Conservation (phyloP, 2,329 filamentous ascomycete genomes). For the Chrysoporthe austroafricana region DNA sequence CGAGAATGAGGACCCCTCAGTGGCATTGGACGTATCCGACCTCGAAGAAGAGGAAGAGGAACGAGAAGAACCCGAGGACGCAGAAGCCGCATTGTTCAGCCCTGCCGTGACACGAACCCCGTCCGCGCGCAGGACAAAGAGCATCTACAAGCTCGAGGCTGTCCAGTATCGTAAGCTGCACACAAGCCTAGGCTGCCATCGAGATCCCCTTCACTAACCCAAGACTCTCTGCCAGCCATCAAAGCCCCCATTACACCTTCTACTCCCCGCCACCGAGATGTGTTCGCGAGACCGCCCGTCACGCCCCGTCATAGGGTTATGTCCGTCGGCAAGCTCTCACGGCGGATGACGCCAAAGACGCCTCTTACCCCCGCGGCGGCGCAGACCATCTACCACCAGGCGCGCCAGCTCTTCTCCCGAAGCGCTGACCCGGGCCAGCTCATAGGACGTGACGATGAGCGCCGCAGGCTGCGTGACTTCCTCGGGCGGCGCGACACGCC, state of each 20-base stretch:
- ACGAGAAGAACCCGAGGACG: conserved; percentile 41
- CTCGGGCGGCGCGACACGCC: conserved; percentile 65
- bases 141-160: conserved; percentile 27
- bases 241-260: conserved; percentile 67
- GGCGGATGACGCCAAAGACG: conserved; percentile 78
- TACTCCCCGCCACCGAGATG: conserved; percentile 81
- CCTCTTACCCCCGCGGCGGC: conserved; percentile 69
- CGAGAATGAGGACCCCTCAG: conserved; percentile 66
- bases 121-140: conserved; percentile 27
- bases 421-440: conserved; percentile 75
- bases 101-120: conserved; percentile 28
- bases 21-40: conserved; percentile 47
- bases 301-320: conserved; percentile 86
- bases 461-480: conserved; percentile 69
- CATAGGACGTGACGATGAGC: conserved; percentile 74
- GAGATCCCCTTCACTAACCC: conserved; percentile 27
- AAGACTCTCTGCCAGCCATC: conserved; percentile 19
- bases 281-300: conserved; percentile 68
- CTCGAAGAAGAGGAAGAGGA: conserved; percentile 36
- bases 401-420: conserved; percentile 83
- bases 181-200: background rate
- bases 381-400: conserved; percentile 83
- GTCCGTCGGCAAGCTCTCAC: conserved; percentile 73
- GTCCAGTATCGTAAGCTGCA: conserved; percentile 30
- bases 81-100: conserved; percentile 39